phyloP scores from a whole-genome alignment of 2,329 filamentous ascomycete genomes.

The Colletotrichum paranaense region DNA sequence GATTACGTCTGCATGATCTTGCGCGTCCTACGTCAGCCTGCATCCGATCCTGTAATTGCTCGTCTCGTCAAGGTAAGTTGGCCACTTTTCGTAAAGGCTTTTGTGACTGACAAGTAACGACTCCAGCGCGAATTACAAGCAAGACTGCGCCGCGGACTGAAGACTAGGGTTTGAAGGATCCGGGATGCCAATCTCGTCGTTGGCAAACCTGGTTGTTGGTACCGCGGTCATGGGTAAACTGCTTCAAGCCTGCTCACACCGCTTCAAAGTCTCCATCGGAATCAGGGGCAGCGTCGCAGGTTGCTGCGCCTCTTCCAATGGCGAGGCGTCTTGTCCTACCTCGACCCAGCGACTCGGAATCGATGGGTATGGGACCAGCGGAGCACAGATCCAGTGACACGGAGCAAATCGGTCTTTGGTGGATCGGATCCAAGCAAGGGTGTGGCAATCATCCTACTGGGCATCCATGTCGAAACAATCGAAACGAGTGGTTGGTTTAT shows the following conservation, averaged over 20 bases:
- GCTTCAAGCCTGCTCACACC: background rate
- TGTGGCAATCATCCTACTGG: background rate
- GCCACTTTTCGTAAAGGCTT: no score
- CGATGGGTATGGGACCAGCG: background rate
- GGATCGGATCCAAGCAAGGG: conserved; percentile 1
- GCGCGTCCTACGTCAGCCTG: background rate
- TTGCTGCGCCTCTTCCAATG: background rate
- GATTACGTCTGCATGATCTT: background rate
- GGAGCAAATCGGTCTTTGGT: background rate
- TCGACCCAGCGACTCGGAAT: background rate
- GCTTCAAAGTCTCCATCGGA: background rate
- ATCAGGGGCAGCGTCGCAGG: background rate
- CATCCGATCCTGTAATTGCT: background rate
- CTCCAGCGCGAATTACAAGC: background rate
- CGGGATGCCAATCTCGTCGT: background rate
- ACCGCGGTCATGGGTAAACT: background rate
- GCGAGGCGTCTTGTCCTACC: background rate
- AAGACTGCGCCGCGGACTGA: background rate
- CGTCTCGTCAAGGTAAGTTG: background rate
- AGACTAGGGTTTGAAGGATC: background rate
- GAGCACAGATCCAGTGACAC: background rate
- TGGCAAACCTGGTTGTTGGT: background rate
- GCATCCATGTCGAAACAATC: background rate
- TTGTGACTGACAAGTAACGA: no score
- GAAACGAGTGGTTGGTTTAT: background rate